Percentiles rank a stretch among this genome's conserved stretches.
These are phyloP conservation scores for Cadophora malorum DNA, from an alignment of 2,329 filamentous ascomycete genomes.

Conservation along the genomic window DNA sequence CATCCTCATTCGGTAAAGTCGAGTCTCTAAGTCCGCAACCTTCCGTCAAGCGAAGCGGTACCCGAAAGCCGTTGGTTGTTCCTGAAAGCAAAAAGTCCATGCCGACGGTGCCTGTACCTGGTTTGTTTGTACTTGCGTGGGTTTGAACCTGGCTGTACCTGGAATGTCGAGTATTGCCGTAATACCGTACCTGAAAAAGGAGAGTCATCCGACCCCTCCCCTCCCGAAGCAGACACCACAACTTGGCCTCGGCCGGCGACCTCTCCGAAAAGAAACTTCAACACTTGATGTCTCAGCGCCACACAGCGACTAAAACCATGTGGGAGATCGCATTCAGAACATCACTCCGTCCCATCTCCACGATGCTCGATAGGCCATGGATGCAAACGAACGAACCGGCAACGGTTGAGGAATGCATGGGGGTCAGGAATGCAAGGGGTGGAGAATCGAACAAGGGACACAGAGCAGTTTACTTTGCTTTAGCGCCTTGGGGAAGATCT, in stretches of 20 bases:
- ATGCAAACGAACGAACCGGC: constrained; percentile 2
- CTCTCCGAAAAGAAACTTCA: constrained; percentile 4
- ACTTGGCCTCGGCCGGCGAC: not conserved
- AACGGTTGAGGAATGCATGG: not conserved
- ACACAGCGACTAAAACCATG: not conserved
- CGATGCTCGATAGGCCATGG: not conserved
- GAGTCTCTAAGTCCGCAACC: not conserved
- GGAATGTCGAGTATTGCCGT: not conserved
- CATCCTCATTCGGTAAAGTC: not conserved
- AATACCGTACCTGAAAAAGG: constrained; percentile 9
- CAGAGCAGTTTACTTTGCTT: not conserved
- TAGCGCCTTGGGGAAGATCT: not conserved
- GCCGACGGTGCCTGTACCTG: constrained; percentile 4
- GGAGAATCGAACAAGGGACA: not conserved
- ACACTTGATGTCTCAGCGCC: constrained; percentile 10
- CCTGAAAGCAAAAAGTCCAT: not conserved
- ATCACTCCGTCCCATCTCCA: not conserved
- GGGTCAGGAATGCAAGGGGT: constrained; percentile 2
- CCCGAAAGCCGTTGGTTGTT: not conserved
- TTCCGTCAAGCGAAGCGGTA: not conserved
- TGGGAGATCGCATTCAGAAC: not conserved
- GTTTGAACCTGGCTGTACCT: not conserved
- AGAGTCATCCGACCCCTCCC: constrained; percentile 12
- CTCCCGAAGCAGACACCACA: constrained; percentile 5
- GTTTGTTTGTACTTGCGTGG: not conserved